Percentiles rank a stretch among this genome's conserved stretches.
These are phyloP conservation scores for Neckera pumila DNA, from an alignment of 225 moss, liverwort and hornwort genomes.

Conservation along the genomic window DNA sequence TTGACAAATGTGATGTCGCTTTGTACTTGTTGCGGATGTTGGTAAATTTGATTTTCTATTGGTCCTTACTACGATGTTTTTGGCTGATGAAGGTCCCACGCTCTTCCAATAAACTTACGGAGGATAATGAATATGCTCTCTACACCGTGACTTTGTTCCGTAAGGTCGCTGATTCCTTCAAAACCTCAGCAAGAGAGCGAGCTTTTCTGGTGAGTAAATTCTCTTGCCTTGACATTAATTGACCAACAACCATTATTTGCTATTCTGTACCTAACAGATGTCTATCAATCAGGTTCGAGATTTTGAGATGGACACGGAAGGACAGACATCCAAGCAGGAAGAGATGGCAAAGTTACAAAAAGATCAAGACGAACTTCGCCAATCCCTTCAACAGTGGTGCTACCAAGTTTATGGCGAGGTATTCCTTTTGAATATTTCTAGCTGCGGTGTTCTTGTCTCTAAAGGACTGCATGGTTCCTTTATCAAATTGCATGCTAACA, in stretches of 20 bases:
- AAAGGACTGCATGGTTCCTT: not conserved
- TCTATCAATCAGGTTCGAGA: constrained; percentile 59
- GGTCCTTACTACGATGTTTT: constrained; percentile 1
- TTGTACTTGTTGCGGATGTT: not conserved
- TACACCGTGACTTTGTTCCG: constrained; percentile 79
- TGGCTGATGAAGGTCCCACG: constrained; percentile 64
- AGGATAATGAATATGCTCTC: constrained; percentile 93
- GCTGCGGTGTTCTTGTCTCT: not conserved
- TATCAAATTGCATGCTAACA: not conserved
- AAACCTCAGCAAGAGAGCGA: constrained; percentile 61
- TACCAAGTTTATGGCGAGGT: constrained; percentile 97
- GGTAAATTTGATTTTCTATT: not conserved
- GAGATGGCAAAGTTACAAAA: constrained; percentile 49
- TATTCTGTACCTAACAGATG: not conserved
- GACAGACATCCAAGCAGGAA: constrained; percentile 57
- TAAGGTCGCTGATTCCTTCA: constrained; percentile 86
- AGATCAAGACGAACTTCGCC: constrained; percentile 65
- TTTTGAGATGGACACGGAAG: constrained; percentile 65
- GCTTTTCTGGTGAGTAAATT: constrained; percentile 55
- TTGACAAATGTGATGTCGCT: not conserved
- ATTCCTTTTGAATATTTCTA: not conserved
- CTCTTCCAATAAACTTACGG: constrained; percentile 68
- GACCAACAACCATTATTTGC: not conserved
- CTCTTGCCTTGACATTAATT: not conserved
- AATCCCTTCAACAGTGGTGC: constrained; percentile 87